Percentiles rank a stretch among this genome's conserved stretches.
Evolutionary conservation across 1,139 yeast species (phyloP).

Genomic region (Nematodospora anomalae): DNA sequence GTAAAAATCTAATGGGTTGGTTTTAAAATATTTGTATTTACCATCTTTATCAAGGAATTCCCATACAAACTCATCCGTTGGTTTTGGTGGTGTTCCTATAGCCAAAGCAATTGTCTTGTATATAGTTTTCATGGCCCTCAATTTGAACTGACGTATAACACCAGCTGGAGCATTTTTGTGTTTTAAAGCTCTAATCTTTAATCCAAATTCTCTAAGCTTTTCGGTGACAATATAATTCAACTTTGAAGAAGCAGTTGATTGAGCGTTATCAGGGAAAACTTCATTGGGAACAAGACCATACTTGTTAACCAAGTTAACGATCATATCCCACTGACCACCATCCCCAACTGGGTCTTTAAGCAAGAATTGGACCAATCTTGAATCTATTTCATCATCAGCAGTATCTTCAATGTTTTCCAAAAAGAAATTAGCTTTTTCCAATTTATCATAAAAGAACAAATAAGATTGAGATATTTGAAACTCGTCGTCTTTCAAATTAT

Average conservation of each 20-base stretch:
- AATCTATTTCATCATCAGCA: slow-evolving; percentile 60
- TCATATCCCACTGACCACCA: slow-evolving; percentile 89
- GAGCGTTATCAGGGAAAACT: slow-evolving; percentile 69
- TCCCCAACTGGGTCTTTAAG: slow-evolving; percentile 66
- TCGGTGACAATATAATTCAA: slow-evolving; percentile 64
- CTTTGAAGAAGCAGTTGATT: slow-evolving; percentile 56
- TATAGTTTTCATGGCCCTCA: slow-evolving; percentile 56
- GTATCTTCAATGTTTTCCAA: slow-evolving; percentile 74
- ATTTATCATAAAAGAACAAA: slow-evolving; percentile 35
- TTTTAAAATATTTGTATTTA: slow-evolving; percentile 49
- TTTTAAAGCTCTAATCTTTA: slow-evolving; percentile 55
- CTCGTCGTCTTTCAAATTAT: slow-evolving; percentile 56
- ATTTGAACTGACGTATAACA: slow-evolving; percentile 33
- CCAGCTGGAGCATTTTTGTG: slow-evolving; percentile 25
- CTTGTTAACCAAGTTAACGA: slow-evolving; percentile 68
- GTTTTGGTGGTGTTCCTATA: slow-evolving; percentile 77
- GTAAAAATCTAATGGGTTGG: slow-evolving; percentile 67
- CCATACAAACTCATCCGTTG: slow-evolving; percentile 67
- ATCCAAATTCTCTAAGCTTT: slow-evolving; percentile 73
- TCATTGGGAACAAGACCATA: slow-evolving; percentile 78
- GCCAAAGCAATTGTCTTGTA: slow-evolving; percentile 64
- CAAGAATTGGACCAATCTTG: slow-evolving; percentile 64
- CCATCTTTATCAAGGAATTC: slow-evolving; percentile 74
- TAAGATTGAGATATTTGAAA: slow-evolving; percentile 69
- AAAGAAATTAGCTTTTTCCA: slow-evolving; percentile 61